These are phyloP conservation scores for Mucor irregularis DNA, from an alignment of 371 early-diverging fungal genomes.

Conservation along the genomic window DNA sequence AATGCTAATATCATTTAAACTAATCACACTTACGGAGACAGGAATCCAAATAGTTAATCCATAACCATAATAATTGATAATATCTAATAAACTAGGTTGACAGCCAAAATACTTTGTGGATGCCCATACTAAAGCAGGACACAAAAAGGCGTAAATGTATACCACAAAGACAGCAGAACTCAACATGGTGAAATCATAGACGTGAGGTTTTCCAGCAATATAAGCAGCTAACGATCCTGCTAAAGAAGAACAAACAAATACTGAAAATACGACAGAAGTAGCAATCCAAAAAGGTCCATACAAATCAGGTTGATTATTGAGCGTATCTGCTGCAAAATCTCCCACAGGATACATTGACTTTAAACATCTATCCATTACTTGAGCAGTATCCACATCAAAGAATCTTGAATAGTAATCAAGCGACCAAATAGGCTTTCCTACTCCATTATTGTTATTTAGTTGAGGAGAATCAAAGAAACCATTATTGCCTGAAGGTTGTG, in stretches of 20 bases:
- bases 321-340: conserved; percentile 46
- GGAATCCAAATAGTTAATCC: conserved; percentile 90
- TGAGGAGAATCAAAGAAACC: conserved; percentile 45
- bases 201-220: conserved; percentile 50
- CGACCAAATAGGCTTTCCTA: conserved; percentile 66
- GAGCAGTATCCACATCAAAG: conserved; percentile 88
- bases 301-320: conserved; percentile 49
- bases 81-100: conserved; percentile 78
- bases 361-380: conserved; percentile 55
- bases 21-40: conserved; percentile 68
- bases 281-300: conserved; percentile 93
- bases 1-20: too few relatives aligned
- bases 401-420: conserved; percentile 86
- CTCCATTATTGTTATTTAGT: conserved; percentile 25
- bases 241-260: conserved; percentile 90
- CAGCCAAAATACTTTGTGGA: conserved; percentile 85
- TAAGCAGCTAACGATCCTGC: conserved; percentile 82
- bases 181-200: conserved; percentile 80
- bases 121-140: conserved; percentile 80
- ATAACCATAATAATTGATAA: conserved; percentile 90
- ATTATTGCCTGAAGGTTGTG: conserved; percentile 9
- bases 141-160: conserved; percentile 75
- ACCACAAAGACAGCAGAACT: conserved; percentile 79
- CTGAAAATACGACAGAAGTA: conserved; percentile 88
- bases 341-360: conserved; percentile 52